phyloP scores from a whole-genome alignment of 2,329 filamentous ascomycete species.

The Huntiella savannae region DNA sequence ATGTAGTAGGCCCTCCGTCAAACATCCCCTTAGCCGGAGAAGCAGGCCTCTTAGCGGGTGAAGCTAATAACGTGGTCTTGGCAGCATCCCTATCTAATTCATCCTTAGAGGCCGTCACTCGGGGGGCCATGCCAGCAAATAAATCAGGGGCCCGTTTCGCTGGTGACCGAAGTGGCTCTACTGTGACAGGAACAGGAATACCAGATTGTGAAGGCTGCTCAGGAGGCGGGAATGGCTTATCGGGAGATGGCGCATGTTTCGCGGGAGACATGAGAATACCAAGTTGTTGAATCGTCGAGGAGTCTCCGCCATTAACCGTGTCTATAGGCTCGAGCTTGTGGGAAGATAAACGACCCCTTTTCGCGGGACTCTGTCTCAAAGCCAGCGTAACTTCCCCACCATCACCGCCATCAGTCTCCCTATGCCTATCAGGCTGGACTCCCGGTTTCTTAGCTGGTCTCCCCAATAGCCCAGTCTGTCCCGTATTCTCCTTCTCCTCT shows the following conservation, averaged over 20 bases:
- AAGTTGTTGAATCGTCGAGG: not conserved
- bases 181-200: no score
- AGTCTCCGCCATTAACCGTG: not conserved
- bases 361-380: conserved; percentile 36
- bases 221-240: not conserved
- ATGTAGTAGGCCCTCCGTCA: conserved; percentile 16
- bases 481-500: conserved; percentile 44
- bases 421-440: conserved; percentile 40
- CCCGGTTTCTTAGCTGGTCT: conserved; percentile 27
- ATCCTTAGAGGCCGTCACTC: conserved; percentile 11
- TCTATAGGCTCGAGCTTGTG: not conserved
- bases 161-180: not conserved
- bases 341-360: conserved; percentile 15
- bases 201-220: not conserved
- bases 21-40: conserved; percentile 22
- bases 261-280: conserved; percentile 32
- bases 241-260: conserved; percentile 23
- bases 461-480: conserved; percentile 21
- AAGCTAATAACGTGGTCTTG: conserved; percentile 26
- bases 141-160: conserved; percentile 11
- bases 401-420: conserved; percentile 22
- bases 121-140: conserved; percentile 8
- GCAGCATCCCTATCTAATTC: conserved; percentile 14
- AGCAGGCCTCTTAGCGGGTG: conserved; percentile 31
- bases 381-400: conserved; percentile 26